These are phyloP conservation scores for Aspergillus sp. DNA, from an alignment of 2,329 filamentous ascomycete genomes.

Conservation along the genomic window DNA sequence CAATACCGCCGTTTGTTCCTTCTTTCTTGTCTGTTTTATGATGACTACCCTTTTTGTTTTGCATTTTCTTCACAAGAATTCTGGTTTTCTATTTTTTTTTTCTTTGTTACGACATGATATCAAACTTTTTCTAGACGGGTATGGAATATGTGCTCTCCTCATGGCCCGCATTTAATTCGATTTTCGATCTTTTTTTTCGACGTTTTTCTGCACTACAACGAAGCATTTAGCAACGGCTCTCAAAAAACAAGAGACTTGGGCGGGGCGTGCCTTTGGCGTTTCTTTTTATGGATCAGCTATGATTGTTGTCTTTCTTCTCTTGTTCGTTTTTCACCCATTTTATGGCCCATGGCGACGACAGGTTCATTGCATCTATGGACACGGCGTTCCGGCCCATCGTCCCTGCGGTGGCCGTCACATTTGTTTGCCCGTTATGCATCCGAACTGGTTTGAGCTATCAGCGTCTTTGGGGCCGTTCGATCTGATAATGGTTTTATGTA, in stretches of 20 bases:
- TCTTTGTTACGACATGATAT: constrained; percentile 34
- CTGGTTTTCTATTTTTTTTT: constrained; percentile 8
- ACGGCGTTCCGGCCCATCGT: constrained; percentile 33
- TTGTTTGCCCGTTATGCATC: constrained; percentile 34
- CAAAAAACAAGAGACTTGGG: constrained; percentile 31
- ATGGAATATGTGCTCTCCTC: constrained; percentile 25
- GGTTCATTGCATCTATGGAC: constrained; percentile 37
- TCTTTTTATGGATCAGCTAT: constrained; percentile 23
- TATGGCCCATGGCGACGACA: constrained; percentile 19
- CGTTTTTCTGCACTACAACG: constrained; percentile 23
- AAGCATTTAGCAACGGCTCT: constrained; percentile 37
- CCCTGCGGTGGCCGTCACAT: constrained; percentile 31
- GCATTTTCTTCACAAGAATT: constrained; percentile 16
- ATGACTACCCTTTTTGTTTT: constrained; percentile 20
- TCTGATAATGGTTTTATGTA: constrained; percentile 47
- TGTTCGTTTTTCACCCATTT: constrained; percentile 14
- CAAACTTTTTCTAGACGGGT: constrained; percentile 26
- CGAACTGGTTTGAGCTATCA: constrained; percentile 38
- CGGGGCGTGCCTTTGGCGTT: constrained; percentile 37
- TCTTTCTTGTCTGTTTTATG: constrained; percentile 17
- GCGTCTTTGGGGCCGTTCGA: constrained; percentile 35
- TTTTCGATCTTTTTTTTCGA: constrained; percentile 23
- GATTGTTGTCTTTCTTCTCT: constrained; percentile 16
- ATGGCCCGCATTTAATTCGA: constrained; percentile 21
- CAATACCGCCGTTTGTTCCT: constrained; percentile 16